Evolutionary conservation across 371 early-diverging fungal genomes (phyloP), one percentile per base, ranked within the genome.

Genomic region (Mucor irregularis): DNA sequence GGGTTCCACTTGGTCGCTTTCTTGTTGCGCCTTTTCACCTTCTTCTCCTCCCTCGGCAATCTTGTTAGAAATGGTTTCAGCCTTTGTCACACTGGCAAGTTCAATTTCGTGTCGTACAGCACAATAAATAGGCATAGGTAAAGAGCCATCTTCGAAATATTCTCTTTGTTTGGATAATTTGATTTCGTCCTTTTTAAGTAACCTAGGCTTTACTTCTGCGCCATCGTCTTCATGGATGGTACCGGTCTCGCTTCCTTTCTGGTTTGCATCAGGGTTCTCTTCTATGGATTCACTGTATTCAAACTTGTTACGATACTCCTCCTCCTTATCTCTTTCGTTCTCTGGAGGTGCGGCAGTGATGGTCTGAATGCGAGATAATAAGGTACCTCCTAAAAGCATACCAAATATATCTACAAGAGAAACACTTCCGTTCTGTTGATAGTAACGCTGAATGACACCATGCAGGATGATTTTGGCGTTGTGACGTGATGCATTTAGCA

Each of bases 81-180:
- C 28, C 16, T 57, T 58, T 11, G 47, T 48, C 1, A 53, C 43
- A 13, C 38, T 37, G n/a, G 63, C 42, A 4, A 13, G 42, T 17
- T 58, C 24, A 5, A 84, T 61, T 22, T 83, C 83, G 61, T 88
- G 86, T 4, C 87, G 75, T 1, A 89, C 87, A 0, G 80, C 84
- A 7, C 89, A 87, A 58, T 92, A 89, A 29, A 92, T 87, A 1
- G 92, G 92, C 77, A 90, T 79, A 1, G 90, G 88, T 14, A 71
- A 61, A 4, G 76, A 73, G 0, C 89, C 92, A 57, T 80, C 81
- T 45, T 87, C 80, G 31, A 88, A 63, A 58, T 73, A 81, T 9
- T 66, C 53, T 26, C 70, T 60, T 56, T 77, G 72, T 14, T 45
- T 64, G 0, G 76, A 69, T 9, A 75, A 28, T n/a, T 71, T 71